Conservation (phyloP, 1,139 yeast species). For the Martiniozyma asiatica region DNA sequence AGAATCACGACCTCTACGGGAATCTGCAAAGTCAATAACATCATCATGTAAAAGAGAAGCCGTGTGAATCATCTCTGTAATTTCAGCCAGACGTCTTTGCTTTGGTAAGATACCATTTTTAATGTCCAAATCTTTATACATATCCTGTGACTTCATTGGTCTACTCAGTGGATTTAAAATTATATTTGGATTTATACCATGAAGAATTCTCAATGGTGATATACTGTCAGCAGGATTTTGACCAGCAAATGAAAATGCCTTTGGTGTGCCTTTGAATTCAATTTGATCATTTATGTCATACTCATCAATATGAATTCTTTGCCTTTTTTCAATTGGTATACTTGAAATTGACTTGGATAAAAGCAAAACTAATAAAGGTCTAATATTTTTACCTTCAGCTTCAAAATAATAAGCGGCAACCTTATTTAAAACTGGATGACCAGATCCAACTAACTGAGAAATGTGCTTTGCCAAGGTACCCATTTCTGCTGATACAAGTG, state of each 20-base stretch:
- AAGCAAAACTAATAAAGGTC: conserved; percentile 80
- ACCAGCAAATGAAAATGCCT: conserved; percentile 37
- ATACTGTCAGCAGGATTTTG: conserved; percentile 46
- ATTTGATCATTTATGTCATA: conserved; percentile 56
- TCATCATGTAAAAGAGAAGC: conserved; percentile 96
- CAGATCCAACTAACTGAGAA: conserved; percentile 77
- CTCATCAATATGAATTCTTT: conserved; percentile 47
- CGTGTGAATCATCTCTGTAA: conserved; percentile 96
- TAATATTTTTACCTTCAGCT: conserved; percentile 89
- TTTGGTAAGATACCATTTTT: conserved; percentile 75
- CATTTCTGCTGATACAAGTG: conserved; percentile 93
- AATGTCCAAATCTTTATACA: conserved; percentile 33
- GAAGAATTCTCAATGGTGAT: conserved; percentile 71
- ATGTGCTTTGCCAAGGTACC: conserved; percentile 78
- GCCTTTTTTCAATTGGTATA: conserved; percentile 62
- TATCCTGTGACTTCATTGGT: conserved; percentile 64
- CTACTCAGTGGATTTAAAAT: conserved; percentile 73
- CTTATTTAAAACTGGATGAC: conserved; percentile 83
- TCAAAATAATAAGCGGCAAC: conserved; percentile 91
- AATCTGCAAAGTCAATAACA: conserved; percentile 86
- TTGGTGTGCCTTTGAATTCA: conserved; percentile 42
- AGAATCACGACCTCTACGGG: conserved; percentile 81
- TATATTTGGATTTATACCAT: conserved; percentile 77
- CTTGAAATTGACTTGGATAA: conserved; percentile 71
- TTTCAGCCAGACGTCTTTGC: conserved; percentile 90